Conservation (phyloP, 83 land plant species). For the Larix sibirica region DNA sequence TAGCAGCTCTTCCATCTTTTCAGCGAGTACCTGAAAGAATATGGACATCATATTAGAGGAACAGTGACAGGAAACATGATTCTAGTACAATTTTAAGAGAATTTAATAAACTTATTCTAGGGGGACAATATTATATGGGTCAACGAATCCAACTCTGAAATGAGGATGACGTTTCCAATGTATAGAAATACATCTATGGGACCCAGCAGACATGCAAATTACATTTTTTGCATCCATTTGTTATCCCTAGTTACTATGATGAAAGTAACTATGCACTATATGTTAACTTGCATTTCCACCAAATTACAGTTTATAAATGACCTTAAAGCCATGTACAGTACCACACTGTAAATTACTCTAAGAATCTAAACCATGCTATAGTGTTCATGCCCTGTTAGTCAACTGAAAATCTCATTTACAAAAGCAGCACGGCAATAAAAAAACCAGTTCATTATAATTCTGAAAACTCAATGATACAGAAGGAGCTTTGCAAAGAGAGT, state of each 20-base stretch:
- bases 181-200: neutral
- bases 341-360: neutral
- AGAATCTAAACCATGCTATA: neutral
- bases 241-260: neutral
- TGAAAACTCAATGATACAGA: no score
- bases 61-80: neutral
- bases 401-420: no score
- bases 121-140: neutral
- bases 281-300: neutral
- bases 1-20: conserved; percentile 88
- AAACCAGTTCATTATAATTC: no score
- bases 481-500: no score
- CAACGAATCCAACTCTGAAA: neutral
- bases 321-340: neutral
- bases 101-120: neutral
- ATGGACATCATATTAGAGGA: neutral
- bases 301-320: neutral
- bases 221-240: neutral
- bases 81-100: neutral
- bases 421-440: no score
- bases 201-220: neutral
- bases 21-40: conserved; percentile 71
- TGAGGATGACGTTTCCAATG: neutral
- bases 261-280: neutral
- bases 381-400: no score